phyloP scores from a whole-genome alignment of 805 yeast species.

The Zygotorulaspora danielsina region DNA sequence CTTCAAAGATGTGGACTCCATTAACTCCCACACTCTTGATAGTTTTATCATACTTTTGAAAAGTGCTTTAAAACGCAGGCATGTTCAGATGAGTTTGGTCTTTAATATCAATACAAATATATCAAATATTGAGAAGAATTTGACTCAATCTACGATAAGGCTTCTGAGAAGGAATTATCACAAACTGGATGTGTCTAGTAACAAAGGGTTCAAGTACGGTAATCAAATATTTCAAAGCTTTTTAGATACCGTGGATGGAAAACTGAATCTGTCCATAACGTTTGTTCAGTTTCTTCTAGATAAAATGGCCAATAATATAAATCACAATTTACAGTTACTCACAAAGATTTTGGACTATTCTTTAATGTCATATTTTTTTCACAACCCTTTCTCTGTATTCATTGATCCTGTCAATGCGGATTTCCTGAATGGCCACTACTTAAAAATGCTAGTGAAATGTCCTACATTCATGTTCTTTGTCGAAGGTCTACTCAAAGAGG shows the following conservation, averaged over 20 bases:
- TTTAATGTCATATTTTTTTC: conserved; percentile 35
- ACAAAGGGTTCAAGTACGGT: conserved; percentile 33
- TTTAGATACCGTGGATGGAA: conserved; percentile 35
- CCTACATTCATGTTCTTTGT: conserved; percentile 36
- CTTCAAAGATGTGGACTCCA: conserved; percentile 35
- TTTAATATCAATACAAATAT: conserved; percentile 34
- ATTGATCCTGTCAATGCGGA: conserved; percentile 35
- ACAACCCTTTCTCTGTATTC: conserved; percentile 35
- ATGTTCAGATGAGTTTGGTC: conserved; percentile 28
- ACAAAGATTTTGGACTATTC: conserved; percentile 34
- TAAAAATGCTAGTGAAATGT: conserved; percentile 28
- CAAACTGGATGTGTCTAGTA: conserved; percentile 32
- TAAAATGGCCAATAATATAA: conserved; percentile 34
- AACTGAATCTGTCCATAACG: conserved; percentile 30
- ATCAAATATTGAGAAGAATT: conserved; percentile 33
- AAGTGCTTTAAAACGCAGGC: conserved; percentile 27
- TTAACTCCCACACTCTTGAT: conserved; percentile 27
- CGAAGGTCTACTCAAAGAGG: conserved; percentile 29
- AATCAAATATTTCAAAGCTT: conserved; percentile 35
- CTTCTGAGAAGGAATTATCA: conserved; percentile 27
- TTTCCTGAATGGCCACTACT: conserved; percentile 27
- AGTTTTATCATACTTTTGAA: conserved; percentile 28
- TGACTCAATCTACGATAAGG: conserved; percentile 32
- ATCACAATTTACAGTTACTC: conserved; percentile 31
- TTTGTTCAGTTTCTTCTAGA: conserved; percentile 31